Evolutionary conservation across 2,329 filamentous ascomycete species (phyloP).

Genomic region (Ophiostoma novo-ulmi): DNA sequence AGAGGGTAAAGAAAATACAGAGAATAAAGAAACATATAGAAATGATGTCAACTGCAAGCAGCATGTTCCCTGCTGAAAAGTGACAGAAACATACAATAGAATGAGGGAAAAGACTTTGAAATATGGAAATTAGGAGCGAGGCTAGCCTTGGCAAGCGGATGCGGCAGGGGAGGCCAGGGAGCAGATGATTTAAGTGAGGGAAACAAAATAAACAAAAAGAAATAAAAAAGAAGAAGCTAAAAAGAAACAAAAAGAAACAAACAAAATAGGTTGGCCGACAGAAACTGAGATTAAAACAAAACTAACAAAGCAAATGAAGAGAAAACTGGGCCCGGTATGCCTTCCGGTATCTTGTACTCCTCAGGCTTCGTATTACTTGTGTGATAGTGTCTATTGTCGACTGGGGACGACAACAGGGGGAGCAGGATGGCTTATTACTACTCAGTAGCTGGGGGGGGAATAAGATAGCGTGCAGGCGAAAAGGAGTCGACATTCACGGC

Average conservation of each 20-base stretch:
- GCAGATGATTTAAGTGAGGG: background rate
- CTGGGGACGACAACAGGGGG: background rate
- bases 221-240: background rate
- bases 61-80: background rate
- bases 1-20: background rate
- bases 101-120: background rate
- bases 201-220: background rate
- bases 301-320: background rate
- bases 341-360: constrained; percentile 4
- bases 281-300: background rate
- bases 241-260: background rate
- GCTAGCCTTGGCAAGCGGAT: constrained; percentile 13
- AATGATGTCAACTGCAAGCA: background rate
- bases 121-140: background rate
- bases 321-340: background rate
- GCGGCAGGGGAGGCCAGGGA: background rate
- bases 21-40: background rate
- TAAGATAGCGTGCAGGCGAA: background rate
- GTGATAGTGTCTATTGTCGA: background rate
- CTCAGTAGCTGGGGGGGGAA: background rate
- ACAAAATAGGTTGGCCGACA: background rate
- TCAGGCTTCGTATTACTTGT: background rate
- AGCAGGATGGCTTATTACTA: background rate
- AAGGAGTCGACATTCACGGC: background rate
- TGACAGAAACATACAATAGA: background rate